Percentiles rank a stretch among this genome's conserved stretches.
Evolutionary conservation across 1,284 basidiomycete species (phyloP).

Genomic region (Xanthoconium separans): DNA sequence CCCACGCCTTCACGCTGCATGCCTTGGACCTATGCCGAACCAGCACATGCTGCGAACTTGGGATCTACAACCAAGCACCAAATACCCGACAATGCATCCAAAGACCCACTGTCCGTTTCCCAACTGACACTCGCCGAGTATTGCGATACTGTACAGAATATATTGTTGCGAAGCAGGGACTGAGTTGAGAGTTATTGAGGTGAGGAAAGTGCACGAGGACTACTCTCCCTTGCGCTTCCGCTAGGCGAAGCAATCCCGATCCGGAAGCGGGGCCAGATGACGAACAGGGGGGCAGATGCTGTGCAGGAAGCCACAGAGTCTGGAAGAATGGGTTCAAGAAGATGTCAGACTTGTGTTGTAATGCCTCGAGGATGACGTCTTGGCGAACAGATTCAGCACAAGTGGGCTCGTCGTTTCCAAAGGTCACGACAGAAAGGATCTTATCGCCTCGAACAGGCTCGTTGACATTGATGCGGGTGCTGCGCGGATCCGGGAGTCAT

Average conservation of each 20-base stretch:
- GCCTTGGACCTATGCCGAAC: no score
- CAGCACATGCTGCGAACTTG: no score
- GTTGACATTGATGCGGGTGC: conserved; percentile 23
- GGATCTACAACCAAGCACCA: no score
- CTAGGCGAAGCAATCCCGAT: conserved; percentile 10
- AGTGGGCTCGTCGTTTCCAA: conserved; percentile 45
- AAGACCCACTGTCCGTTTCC: no score
- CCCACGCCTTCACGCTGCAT: no score
- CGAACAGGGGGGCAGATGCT: neutral
- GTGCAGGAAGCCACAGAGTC: conserved; percentile 40
- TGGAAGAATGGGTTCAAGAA: conserved; percentile 44
- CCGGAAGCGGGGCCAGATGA: no score
- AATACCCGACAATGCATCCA: no score
- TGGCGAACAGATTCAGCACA: conserved; percentile 40
- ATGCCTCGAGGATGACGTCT: conserved; percentile 33
- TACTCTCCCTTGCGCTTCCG: neutral
- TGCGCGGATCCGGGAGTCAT: conserved; percentile 1
- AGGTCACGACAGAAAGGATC: conserved; percentile 37
- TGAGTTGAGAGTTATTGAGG: conserved; percentile 43
- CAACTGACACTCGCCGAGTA: no score
- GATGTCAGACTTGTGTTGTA: conserved; percentile 37
- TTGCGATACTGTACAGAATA: no score
- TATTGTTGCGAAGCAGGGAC: no score
- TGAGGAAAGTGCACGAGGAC: conserved; percentile 6
- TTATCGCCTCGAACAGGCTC: conserved; percentile 20